A percentile compares a stretch with the other conserved stretches of the same genome.
Evolutionary conservation across 2,329 filamentous ascomycete genomes (phyloP).

Genomic region (Xylariaceae sp.): DNA sequence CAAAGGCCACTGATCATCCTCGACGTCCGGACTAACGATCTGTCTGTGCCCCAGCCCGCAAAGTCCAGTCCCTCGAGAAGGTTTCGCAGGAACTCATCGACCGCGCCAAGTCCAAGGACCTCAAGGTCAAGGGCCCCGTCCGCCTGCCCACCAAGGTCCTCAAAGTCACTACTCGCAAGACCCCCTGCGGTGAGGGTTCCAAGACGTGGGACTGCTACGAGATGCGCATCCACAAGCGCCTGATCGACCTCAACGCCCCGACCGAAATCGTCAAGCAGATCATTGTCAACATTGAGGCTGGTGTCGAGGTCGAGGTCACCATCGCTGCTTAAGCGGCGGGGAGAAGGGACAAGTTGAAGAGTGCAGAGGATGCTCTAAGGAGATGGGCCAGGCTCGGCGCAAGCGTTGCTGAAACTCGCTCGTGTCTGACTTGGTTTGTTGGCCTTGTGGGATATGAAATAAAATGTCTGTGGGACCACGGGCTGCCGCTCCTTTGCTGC

Average conservation of each 20-base stretch:
- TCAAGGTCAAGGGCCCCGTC: conserved; percentile 94
- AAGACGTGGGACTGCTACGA: conserved; percentile 99
- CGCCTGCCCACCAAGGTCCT: conserved; percentile 96
- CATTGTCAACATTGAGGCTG: conserved; percentile 93
- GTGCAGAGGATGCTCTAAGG: too few species aligned
- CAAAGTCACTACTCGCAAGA: conserved; percentile 97
- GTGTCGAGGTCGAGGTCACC: conserved; percentile 90
- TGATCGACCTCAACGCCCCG: conserved; percentile 95
- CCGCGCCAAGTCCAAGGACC: conserved; percentile 96
- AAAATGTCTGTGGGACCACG: too few species aligned
- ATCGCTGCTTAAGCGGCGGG: conserved; percentile 66
- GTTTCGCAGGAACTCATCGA: conserved; percentile 98
- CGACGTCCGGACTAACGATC: background rate
- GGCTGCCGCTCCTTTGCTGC: too few species aligned
- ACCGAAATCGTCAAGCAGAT: conserved; percentile 97
- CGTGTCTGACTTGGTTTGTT: too few species aligned
- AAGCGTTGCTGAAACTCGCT: too few species aligned
- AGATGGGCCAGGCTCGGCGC: too few species aligned
- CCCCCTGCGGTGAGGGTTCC: conserved; percentile 97
- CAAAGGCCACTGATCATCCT: background rate
- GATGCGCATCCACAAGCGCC: conserved; percentile 99
- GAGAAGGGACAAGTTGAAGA: too few species aligned
- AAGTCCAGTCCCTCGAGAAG: conserved; percentile 94
- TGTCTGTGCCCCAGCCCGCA: conserved; percentile 49
- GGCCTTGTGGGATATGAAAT: too few species aligned